These are phyloP conservation scores for Filobasidium uniguttulatum DNA, from an alignment of 1,284 basidiomycete genomes.

Conservation along the genomic window DNA sequence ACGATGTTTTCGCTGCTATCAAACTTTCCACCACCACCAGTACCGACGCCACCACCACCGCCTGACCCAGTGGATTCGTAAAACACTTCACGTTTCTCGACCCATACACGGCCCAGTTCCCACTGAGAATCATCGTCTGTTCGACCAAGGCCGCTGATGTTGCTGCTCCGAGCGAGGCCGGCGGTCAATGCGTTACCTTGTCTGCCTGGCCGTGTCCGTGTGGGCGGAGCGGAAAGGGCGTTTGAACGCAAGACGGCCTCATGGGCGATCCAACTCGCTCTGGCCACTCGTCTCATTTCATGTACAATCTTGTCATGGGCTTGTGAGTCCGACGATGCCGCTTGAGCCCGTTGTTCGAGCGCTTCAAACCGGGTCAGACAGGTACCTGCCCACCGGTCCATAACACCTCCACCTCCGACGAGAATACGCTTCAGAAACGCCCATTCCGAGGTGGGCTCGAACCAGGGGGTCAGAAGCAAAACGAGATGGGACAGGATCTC, in stretches of 20 bases:
- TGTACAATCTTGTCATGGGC: constrained; percentile 11
- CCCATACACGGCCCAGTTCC: constrained; percentile 85
- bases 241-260: not conserved
- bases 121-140: constrained; percentile 45
- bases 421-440: constrained; percentile 50
- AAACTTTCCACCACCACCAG: constrained; percentile 49
- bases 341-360: constrained; percentile 50
- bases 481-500: constrained; percentile 54
- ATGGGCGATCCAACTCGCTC: constrained; percentile 71
- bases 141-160: not conserved
- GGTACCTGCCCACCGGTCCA: constrained; percentile 74
- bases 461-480: constrained; percentile 51
- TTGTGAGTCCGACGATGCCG: constrained; percentile 23
- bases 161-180: no score
- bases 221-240: constrained; percentile 6
- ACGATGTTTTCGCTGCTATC: constrained; percentile 69
- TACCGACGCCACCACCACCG: no score
- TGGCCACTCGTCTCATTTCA: constrained; percentile 63
- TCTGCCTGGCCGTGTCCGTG: not conserved
- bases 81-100: constrained; percentile 86
- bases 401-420: constrained; percentile 44
- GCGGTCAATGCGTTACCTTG: not conserved
- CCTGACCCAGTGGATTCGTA: no score
- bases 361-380: constrained; percentile 71
- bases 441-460: constrained; percentile 56